phyloP scores from a whole-genome alignment of 169 alveolate species.

The Cryptosporidium xiaoi region DNA sequence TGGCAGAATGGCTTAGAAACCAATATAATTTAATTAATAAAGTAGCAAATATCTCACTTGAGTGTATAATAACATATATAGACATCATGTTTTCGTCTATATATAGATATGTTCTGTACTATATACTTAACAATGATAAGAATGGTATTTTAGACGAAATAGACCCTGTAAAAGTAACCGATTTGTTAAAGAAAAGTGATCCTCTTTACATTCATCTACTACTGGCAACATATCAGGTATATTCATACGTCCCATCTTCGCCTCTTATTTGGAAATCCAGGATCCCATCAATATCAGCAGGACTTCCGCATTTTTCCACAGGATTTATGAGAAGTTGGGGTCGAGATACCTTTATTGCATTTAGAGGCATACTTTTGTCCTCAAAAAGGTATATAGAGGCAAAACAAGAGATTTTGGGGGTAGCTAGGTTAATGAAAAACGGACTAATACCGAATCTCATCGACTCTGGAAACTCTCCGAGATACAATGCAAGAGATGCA shows the following conservation, averaged over 20 bases:
- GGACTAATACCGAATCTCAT: constrained; percentile 94
- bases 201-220: constrained; percentile 51
- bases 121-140: constrained; percentile 14
- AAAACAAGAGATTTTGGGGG: constrained; percentile 81
- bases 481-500: constrained; percentile 96
- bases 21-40: constrained; percentile 40
- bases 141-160: background rate
- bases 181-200: constrained; percentile 28
- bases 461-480: constrained; percentile 90
- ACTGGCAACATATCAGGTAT: constrained; percentile 79
- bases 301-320: constrained; percentile 93
- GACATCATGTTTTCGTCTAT: constrained; percentile 60
- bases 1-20: constrained; percentile 44
- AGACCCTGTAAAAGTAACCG: constrained; percentile 10
- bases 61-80: constrained; percentile 37
- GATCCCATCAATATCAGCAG: constrained; percentile 88
- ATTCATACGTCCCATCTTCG: constrained; percentile 82
- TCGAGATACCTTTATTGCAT: constrained; percentile 94
- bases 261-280: constrained; percentile 76
- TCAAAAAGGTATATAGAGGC: constrained; percentile 78
- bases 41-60: constrained; percentile 57
- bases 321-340: constrained; percentile 96
- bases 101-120: constrained; percentile 45
- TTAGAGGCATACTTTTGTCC: constrained; percentile 86
- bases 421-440: constrained; percentile 91